Evolutionary conservation across 768 basidiomycete genomes (phyloP), one percentile per base, ranked within the genome.

Genomic region (Filobasidium floriforme): DNA sequence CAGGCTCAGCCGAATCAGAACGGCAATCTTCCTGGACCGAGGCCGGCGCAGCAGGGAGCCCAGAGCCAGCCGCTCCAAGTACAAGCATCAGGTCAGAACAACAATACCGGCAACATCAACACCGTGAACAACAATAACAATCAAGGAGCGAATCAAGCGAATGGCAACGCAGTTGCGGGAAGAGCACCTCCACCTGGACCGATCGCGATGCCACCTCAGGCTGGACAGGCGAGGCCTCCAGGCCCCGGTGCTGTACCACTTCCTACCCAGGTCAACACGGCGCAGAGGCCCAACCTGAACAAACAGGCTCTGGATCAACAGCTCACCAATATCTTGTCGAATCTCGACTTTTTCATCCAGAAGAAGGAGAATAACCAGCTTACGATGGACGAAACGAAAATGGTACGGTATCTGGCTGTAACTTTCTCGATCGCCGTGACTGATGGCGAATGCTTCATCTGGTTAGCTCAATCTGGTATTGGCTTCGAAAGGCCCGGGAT

Each of bases 291-390:
- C 40, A 66, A 61, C 51, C 14, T 60, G 14, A 46, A 28, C 7
- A 41, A 44, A 52, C 60, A 66, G 24, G 51, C 26, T 49, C 51
- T 51, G 6, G 52, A 54, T 19, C 60, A 66, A 18, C 49, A 55
- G 41, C 49, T 66, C 7, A 15, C 41, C 18, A 61, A 66, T 24
- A 66, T 66, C 60, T 29, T 66, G 44, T 37, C 60, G 5, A 66
- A 66, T 37, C 41, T 66, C 41, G 59, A 60, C 14, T 43, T 61
- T 37, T 66, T 66, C 44, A 26, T 66, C n/a, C 60, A 61, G 41
- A 66, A 61, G 60, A 66, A 66, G 60, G 60, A 66, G 24, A 60
- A 66, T 18, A 66, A 66, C 26, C 19, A 60, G 60, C 60, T 66
- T 37, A 44, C 18, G 11, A 49, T 46, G 18, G 32, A 57, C 11